Evolutionary conservation across 1,284 basidiomycete genomes (phyloP).

Genomic region (Sporisorium sorghi): DNA sequence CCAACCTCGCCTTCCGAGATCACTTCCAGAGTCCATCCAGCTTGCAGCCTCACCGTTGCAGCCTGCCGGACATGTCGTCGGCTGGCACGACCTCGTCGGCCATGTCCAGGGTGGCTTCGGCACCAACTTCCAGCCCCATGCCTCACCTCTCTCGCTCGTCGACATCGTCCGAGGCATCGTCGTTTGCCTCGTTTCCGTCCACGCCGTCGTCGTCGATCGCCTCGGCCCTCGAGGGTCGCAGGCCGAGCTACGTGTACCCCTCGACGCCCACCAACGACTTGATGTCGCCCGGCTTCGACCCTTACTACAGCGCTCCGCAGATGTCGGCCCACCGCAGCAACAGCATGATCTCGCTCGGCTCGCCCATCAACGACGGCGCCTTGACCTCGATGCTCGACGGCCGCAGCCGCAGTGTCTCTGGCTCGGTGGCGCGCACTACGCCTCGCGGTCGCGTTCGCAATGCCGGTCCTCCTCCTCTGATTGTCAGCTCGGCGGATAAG

Average conservation of each 20-base stretch:
- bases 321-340: conserved; percentile 59
- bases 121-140: conserved; percentile 34
- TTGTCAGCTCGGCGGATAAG: conserved; percentile 68
- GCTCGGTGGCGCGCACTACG: conserved; percentile 39
- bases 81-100: conserved; percentile 29
- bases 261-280: conserved; percentile 37
- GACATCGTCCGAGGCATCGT: conserved; percentile 42
- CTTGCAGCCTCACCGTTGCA: conserved; percentile 26
- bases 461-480: conserved; percentile 61
- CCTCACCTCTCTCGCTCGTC: conserved; percentile 35
- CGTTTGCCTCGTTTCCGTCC: conserved; percentile 47
- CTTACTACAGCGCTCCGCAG: conserved; percentile 50
- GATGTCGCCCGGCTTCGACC: conserved; percentile 48
- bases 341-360: conserved; percentile 54
- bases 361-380: conserved; percentile 33
- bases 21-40: conserved; percentile 34
- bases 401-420: conserved; percentile 38
- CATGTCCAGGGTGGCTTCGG: conserved; percentile 52
- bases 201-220: conserved; percentile 40
- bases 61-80: conserved; percentile 31
- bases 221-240: conserved; percentile 17
- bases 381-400: conserved; percentile 45
- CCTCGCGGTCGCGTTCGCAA: conserved; percentile 45
- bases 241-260: conserved; percentile 36
- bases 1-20: conserved; percentile 47